Conservation (phyloP, 2,329 filamentous ascomycete species). For the Phaeosphaeria sp. region DNA sequence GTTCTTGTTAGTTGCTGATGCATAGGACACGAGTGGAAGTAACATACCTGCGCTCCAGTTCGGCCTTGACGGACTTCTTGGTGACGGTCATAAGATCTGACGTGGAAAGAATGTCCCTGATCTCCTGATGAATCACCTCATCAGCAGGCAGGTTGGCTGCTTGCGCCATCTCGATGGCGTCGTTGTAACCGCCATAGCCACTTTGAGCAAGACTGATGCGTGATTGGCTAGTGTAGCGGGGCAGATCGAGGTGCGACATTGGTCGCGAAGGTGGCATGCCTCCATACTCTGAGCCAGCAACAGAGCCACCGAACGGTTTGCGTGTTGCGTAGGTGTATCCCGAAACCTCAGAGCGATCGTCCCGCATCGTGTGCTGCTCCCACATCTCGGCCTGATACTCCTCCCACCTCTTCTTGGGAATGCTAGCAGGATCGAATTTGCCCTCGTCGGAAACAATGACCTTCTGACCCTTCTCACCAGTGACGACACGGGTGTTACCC, state of each 20-base stretch:
- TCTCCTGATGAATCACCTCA: conserved; percentile 89
- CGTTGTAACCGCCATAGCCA: conserved; percentile 54
- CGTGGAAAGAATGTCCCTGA: conserved; percentile 87
- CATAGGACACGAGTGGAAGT: background rate
- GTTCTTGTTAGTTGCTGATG: conserved; percentile 19
- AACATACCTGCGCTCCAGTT: conserved; percentile 77
- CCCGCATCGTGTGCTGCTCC: conserved; percentile 87
- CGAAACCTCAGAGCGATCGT: conserved; percentile 88
- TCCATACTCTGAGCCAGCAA: conserved; percentile 70
- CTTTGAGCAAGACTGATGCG: conserved; percentile 66
- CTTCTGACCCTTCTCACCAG: conserved; percentile 91
- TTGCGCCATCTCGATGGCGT: conserved; percentile 66
- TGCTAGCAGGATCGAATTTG: conserved; percentile 91
- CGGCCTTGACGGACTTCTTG: conserved; percentile 96
- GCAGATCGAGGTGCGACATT: conserved; percentile 66
- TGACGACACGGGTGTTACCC: conserved; percentile 98
- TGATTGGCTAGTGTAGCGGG: conserved; percentile 53
- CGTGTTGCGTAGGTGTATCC: conserved; percentile 95
- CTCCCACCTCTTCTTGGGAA: conserved; percentile 98
- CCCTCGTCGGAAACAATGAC: conserved; percentile 94
- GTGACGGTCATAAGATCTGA: conserved; percentile 97
- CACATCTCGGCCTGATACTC: conserved; percentile 98
- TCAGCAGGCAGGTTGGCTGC: conserved; percentile 79
- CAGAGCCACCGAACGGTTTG: conserved; percentile 59
- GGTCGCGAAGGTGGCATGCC: conserved; percentile 59